Evolutionary conservation across 495 filamentous ascomycete genomes (phyloP), one percentile per base, ranked within the genome.

Genomic region (Neurospora cerealis): DNA sequence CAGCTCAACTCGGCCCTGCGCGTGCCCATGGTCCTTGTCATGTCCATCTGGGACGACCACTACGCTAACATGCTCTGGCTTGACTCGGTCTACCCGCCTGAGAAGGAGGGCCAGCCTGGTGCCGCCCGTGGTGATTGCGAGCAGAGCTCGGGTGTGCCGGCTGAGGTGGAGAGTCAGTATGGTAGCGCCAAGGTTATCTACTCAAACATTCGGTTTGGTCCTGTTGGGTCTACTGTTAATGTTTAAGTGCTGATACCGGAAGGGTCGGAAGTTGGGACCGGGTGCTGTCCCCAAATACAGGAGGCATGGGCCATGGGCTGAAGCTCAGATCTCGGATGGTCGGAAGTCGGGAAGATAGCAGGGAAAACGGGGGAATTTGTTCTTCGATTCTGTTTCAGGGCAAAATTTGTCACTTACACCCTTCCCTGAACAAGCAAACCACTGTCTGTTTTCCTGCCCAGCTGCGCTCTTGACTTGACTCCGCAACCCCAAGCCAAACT

Each of bases 51-150:
- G 92, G 91, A 92, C 78, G 92, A 94, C 81, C 88, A 94, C 85
- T 85, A 87, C 78, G 84, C 88, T 81, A 88, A 93, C 84, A 95
- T 95, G 93, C 86, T 91, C 74, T 95, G 93, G 93, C 89, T 96
- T 76, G 93, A 95, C 84, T 89, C 89, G 76, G 86, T 80, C 82
- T 93, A 92, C 85, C 93, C 93, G 4, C 84, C 87, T 37, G 86
- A 87, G 37, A 82, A 81, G 77, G 77, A 70, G 21, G 77, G 84
- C 71, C 76, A 76, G 9, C 91, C 91, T 37, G 93, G 93, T 81
- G 88, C 87, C 60, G 87, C 85, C 74, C 91, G 93, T 81, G 93
- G 93, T 70, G 85, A 87, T 70, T 96, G 93, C 80, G 70, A 85
- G 17, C 85, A 83, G 39, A 62, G 54, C 28, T 89, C 88, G 36